Evolutionary conservation across 2,329 filamentous ascomycete species (phyloP).

Genomic region (Chaetothyriales sp.): DNA sequence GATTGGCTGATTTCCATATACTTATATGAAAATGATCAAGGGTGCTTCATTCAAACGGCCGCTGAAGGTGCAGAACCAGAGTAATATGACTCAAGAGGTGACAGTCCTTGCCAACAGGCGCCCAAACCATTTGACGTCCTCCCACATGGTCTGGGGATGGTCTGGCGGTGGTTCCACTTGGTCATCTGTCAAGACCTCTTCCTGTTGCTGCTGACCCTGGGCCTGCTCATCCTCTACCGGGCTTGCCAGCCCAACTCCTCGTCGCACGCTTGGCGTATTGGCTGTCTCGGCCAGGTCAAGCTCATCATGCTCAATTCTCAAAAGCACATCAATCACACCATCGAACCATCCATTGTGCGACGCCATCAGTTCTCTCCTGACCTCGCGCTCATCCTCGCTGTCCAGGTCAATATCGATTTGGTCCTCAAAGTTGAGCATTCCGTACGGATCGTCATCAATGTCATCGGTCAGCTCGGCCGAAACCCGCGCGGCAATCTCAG

Average conservation of each 20-base stretch:
- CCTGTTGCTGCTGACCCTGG: neutral
- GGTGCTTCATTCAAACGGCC: neutral
- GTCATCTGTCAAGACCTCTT: neutral
- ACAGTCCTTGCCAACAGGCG: conserved; percentile 11
- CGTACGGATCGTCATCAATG: conserved; percentile 12
- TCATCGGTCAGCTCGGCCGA: conserved; percentile 10
- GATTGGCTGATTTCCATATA: too few relatives aligned
- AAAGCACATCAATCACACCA: conserved; percentile 34
- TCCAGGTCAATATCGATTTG: conserved; percentile 23
- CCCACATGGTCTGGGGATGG: conserved; percentile 12
- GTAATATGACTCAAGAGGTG: conserved; percentile 1
- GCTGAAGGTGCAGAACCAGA: neutral
- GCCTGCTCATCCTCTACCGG: neutral
- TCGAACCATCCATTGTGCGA: conserved; percentile 44
- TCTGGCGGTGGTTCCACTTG: conserved; percentile 13
- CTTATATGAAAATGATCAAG: neutral
- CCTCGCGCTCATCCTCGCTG: conserved; percentile 37
- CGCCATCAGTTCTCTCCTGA: conserved; percentile 39
- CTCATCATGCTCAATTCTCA: conserved; percentile 14
- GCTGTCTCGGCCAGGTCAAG: neutral
- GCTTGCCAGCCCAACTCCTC: neutral
- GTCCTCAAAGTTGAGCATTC: conserved; percentile 18
- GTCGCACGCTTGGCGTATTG: neutral
- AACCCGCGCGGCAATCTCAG: conserved; percentile 14
- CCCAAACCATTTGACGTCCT: conserved; percentile 16